A percentile compares a stretch with the other conserved stretches of the same genome.
phyloP scores from a whole-genome alignment of 495 filamentous ascomycete species.

The Penicillium ochrochloron region DNA sequence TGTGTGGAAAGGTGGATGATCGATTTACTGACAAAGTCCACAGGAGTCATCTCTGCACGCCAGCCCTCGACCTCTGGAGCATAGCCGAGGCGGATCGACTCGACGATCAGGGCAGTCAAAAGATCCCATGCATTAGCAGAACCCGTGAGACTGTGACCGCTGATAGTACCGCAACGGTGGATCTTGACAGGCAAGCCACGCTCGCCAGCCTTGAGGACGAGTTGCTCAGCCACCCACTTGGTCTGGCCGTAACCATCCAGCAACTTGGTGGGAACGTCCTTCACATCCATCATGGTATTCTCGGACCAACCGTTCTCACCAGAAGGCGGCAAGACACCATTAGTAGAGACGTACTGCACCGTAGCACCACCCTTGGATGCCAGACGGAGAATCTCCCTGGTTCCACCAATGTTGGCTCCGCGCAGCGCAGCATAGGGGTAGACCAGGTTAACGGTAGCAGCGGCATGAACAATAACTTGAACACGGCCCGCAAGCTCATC shows the following conservation, averaged over 20 bases:
- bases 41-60: constrained; percentile 74
- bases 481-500: constrained; percentile 59
- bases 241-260: constrained; percentile 68
- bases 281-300: constrained; percentile 58
- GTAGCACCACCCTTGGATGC: constrained; percentile 63
- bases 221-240: constrained; percentile 70
- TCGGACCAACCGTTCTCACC: constrained; percentile 62
- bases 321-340: constrained; percentile 66
- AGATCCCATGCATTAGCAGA: constrained; percentile 72
- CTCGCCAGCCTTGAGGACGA: constrained; percentile 63
- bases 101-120: constrained; percentile 66
- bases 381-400: constrained; percentile 65
- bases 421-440: constrained; percentile 69
- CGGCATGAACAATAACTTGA: constrained; percentile 68
- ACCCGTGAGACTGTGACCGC: constrained; percentile 64
- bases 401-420: constrained; percentile 62
- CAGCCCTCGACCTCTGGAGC: constrained; percentile 67
- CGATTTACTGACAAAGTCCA: constrained; percentile 69
- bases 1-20: constrained; percentile 64
- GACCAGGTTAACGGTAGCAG: constrained; percentile 68
- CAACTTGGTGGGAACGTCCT: constrained; percentile 62
- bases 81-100: constrained; percentile 66
- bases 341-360: constrained; percentile 72
- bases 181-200: constrained; percentile 65
- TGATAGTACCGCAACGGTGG: constrained; percentile 66